These are phyloP conservation scores for Trametes villosa DNA, from an alignment of 768 basidiomycete genomes.

Conservation along the genomic window DNA sequence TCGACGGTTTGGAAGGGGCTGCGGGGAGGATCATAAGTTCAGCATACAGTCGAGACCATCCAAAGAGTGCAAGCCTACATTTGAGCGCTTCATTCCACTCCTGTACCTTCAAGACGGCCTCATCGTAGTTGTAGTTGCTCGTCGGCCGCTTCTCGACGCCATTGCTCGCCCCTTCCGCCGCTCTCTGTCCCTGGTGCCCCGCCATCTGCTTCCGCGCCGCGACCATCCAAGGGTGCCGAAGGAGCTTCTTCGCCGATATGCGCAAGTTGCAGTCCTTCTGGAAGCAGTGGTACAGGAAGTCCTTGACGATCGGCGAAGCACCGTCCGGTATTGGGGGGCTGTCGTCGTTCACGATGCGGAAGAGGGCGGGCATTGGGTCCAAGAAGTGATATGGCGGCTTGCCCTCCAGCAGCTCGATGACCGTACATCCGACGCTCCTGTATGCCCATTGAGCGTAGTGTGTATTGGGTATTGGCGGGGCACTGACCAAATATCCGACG, in stretches of 20 bases:
- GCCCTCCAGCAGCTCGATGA: constrained; percentile 90
- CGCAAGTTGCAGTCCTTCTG: constrained; percentile 97
- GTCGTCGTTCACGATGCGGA: constrained; percentile 98
- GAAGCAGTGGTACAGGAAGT: constrained; percentile 97
- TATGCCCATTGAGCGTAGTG: neutral
- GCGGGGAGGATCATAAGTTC: constrained; percentile 10
- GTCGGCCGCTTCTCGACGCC: constrained; percentile 50
- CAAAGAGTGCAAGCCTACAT: constrained; percentile 50
- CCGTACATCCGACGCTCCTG: constrained; percentile 93
- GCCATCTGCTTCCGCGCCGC: constrained; percentile 78
- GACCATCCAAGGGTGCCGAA: constrained; percentile 96
- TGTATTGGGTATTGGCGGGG: neutral
- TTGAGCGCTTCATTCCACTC: constrained; percentile 99
- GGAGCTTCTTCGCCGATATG: constrained; percentile 89
- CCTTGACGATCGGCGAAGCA: constrained; percentile 92
- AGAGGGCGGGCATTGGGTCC: constrained; percentile 97
- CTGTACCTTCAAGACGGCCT: constrained; percentile 93
- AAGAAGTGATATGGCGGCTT: constrained; percentile 96
- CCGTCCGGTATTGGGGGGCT: constrained; percentile 96
- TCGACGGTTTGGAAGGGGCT: constrained; percentile 80
- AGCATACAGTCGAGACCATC: neutral
- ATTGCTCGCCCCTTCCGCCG: constrained; percentile 40
- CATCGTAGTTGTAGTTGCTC: constrained; percentile 90
- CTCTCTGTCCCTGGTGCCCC: constrained; percentile 40
- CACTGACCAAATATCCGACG: constrained; percentile 91